Evolutionary conservation across 106 monocot species (phyloP).

Genomic region (Phalaenopsis aphrodite): DNA sequence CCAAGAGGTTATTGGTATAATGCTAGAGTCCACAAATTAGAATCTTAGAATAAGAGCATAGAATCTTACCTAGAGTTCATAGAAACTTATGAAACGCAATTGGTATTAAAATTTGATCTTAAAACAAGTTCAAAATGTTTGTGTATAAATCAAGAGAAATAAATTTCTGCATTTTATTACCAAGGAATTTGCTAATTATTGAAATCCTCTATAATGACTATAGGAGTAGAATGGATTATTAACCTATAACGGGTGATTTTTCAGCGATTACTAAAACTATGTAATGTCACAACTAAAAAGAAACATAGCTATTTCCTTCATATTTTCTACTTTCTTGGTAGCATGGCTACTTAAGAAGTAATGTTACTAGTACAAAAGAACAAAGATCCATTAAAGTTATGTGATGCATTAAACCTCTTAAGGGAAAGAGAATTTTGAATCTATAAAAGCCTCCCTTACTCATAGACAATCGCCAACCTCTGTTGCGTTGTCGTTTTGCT

Average conservation of each 20-base stretch:
- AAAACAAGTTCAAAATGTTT: background rate
- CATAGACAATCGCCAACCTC: background rate
- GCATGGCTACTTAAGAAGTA: background rate
- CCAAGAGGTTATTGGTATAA: background rate
- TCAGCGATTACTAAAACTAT: background rate
- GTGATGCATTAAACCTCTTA: background rate
- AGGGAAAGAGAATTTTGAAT: background rate
- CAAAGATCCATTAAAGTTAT: background rate
- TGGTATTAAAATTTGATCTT: background rate
- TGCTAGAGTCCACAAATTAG: background rate
- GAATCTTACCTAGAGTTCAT: background rate
- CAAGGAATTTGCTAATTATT: background rate
- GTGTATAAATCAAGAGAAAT: background rate
- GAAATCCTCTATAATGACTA: background rate
- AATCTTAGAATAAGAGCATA: background rate
- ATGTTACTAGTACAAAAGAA: background rate
- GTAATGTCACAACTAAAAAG: background rate
- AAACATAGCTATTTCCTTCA: background rate
- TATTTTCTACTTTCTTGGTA: background rate
- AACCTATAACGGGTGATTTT: background rate
- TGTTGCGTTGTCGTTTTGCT: background rate
- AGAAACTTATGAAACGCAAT: background rate
- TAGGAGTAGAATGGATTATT: background rate
- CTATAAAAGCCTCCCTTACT: background rate
- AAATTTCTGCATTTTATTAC: background rate